These are phyloP conservation scores for Sclerotinia sclerotiorum DNA, from an alignment of 2,329 filamentous ascomycete species.

Conservation along the genomic window DNA sequence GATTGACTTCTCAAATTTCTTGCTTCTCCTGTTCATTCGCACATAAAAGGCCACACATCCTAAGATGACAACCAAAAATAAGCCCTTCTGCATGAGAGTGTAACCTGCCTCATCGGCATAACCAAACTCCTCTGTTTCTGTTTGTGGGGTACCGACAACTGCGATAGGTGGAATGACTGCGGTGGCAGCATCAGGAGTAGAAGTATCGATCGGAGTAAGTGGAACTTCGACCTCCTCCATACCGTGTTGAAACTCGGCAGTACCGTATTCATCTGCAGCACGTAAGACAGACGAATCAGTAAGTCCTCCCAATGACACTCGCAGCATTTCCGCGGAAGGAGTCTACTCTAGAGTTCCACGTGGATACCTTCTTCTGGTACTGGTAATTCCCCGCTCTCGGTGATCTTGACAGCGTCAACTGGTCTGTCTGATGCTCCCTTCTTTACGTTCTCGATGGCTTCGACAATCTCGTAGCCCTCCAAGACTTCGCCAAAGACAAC, in stretches of 20 bases:
- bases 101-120: slow-evolving; percentile 40
- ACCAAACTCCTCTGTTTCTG: slow-evolving; percentile 13
- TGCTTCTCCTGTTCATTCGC: slow-evolving; percentile 43
- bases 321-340: slow-evolving; percentile 29
- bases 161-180: slow-evolving; percentile 32
- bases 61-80: slow-evolving; percentile 51
- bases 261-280: slow-evolving; percentile 37
- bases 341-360: slow-evolving; percentile 71
- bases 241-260: slow-evolving; percentile 39
- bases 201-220: slow-evolving; percentile 25
- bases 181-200: slow-evolving; percentile 23
- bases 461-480: slow-evolving; percentile 79
- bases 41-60: slow-evolving; percentile 49
- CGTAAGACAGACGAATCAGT: slow-evolving; percentile 37
- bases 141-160: slow-evolving; percentile 24
- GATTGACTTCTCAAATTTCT: slow-evolving; percentile 37
- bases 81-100: slow-evolving; percentile 51
- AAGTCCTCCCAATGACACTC: slow-evolving; percentile 32
- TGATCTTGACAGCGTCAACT: slow-evolving; percentile 67
- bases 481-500: slow-evolving; percentile 88
- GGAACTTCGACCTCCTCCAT: slow-evolving; percentile 34
- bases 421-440: slow-evolving; percentile 70
- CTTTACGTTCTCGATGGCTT: slow-evolving; percentile 71
- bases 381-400: slow-evolving; percentile 79
- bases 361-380: slow-evolving; percentile 91